Base-by-base conservation (phyloP, 805 yeast species). In the Saccharomycopsis sp. region DNA sequence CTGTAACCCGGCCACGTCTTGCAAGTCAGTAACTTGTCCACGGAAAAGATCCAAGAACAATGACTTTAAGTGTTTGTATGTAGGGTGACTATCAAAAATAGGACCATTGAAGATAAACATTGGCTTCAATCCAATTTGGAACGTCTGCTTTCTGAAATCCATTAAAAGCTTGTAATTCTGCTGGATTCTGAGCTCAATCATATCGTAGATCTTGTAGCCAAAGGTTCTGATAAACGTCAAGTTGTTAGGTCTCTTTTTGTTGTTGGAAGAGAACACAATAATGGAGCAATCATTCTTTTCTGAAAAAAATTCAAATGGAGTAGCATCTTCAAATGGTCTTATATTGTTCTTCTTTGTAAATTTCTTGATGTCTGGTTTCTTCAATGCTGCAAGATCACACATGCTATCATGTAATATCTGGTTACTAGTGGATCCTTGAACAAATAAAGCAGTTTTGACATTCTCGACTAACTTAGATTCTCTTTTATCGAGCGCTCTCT, bases 1-100 rank as follows among this genome's bases (percentile, higher is more conserved):
- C 73, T 94, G 98, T 65, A 94, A 78, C 54, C 97, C 97, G 1
- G 97, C 96, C 52, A 93, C 96, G 71, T 94, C 99, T 68, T 90
- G 91, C 67, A 87, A 75, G 59, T 83, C 86, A 23, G 91, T 84
- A 56, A 80, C 84, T 65, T 88, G 90, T 52, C 91, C 98, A 65
- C 96, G 80, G 79, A 86, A 94, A 71, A 94, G 87, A 73, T 94
- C 99, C 64, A 94, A 68, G 68, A 94, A 91, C 64, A 92, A 76
- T 0, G 97, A 90, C 74, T 93, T 93, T 63, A 91, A 69, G 62
- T 92, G 97, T 71, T 79, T 82, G 73, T 80, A 92, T 24, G 86
- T 85, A 29, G 97, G 97, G 69, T 93, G 90, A 12, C 85, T 78
- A 65, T 94, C 98, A 67, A 94, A 94, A 8, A 87, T 87, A 22